Conservation (phyloP, 192 early-diverging fungal species). For the Backusella psychrophila region DNA sequence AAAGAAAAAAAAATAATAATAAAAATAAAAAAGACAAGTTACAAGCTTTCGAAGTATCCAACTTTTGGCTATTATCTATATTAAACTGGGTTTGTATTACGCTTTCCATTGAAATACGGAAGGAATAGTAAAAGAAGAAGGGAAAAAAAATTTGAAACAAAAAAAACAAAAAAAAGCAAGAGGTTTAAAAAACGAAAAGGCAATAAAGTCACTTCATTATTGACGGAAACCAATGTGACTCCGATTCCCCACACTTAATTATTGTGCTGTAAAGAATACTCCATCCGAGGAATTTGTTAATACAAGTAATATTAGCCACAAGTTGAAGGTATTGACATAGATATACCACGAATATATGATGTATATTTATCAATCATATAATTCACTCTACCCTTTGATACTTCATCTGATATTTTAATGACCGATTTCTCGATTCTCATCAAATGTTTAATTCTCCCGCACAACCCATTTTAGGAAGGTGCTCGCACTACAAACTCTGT, state of each 20-base stretch:
- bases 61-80: not conserved
- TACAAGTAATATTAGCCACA: not conserved
- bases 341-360: not conserved
- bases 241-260: not conserved
- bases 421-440: not conserved
- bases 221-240: not conserved
- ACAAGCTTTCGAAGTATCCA: not conserved
- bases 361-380: not conserved
- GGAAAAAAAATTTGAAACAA: not conserved
- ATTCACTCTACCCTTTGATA: not conserved
- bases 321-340: not conserved
- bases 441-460: not conserved
- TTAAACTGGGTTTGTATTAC: not conserved
- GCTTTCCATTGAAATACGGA: not conserved
- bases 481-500: not conserved
- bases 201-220: not conserved
- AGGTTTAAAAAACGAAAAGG: not conserved
- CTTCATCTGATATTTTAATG: conserved; percentile 1
- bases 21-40: not conserved
- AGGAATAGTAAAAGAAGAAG: not conserved
- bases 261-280: not conserved
- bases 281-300: not conserved
- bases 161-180: not conserved
- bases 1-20: not conserved
- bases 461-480: not conserved